Base-by-base conservation (phyloP, 495 filamentous ascomycete species). In the Recurvomyces mirabilis region DNA sequence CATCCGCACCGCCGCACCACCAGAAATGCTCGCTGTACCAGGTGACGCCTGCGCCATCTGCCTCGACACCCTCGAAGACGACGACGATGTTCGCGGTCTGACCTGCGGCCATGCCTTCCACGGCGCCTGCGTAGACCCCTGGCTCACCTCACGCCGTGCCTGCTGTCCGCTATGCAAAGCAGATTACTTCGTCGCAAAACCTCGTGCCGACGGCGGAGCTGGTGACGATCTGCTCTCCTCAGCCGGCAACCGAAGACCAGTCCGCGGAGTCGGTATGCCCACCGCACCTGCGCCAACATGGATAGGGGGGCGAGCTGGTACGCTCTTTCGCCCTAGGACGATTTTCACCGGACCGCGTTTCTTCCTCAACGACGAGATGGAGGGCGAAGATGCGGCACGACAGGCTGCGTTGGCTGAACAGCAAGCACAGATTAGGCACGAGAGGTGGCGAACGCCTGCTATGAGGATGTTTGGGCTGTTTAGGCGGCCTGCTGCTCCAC, bases 131-230 rank as follows among this genome's bases (percentile, higher is more conserved):
- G 73, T 99, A 15, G 91, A 99, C 55, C 91, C 93, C 10, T 98
- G 91, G 91, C 68, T 98, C 41, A 98, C 91, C 1, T 84, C 77
- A 54, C 72, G 91, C 49, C 77, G 88, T 47, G 93, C 91, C 11
- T 94, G 91, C 62, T 99, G 93, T 62, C 93, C 93, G 38, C 75
- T 96, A 33, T 96, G 91, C 69, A 99, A 99, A 66, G 80, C 85
- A 26, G 87, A 95, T 51, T 98, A 95, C 63, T 96, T 93, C 60
- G 76, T 84, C 26, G 87, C 87, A 0, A 94, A 93, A 58, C 83
- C 84, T 15, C 81, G 82, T 17, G 58, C 71, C 26, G 75, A 79
- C 46, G 69, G 63, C 13, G 22, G 5, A 18, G 39, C 18, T 6
- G 14, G 37, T 19, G 7, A 23, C 7, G 24, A 14, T 21, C 9